phyloP scores from a whole-genome alignment of 108 stramenopile genomes.

The Aurantiochytrium sp. region DNA sequence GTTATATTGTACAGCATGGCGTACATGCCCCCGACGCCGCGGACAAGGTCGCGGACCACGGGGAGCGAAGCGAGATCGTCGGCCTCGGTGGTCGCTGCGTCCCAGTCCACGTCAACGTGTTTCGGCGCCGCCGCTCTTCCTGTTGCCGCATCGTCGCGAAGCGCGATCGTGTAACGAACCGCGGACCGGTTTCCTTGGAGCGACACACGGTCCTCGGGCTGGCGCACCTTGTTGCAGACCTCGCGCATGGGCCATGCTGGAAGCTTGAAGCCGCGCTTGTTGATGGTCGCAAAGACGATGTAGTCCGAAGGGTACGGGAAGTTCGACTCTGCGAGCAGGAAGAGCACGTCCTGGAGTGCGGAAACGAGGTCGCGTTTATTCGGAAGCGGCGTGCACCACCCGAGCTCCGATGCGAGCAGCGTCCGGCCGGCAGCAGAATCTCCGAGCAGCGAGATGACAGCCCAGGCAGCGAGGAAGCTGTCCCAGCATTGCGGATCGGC shows the following conservation, averaged over 20 bases:
- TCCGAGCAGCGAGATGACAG: neutral
- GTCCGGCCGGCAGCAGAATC: neutral
- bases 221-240: conserved; percentile 53
- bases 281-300: conserved; percentile 62
- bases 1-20: conserved; percentile 27
- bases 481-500: neutral
- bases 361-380: neutral
- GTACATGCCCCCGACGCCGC: neutral
- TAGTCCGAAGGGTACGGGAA: conserved; percentile 37
- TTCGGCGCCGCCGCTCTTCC: too few species aligned
- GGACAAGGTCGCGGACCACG: neutral
- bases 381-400: conserved; percentile 52
- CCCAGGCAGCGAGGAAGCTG: neutral
- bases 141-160: neutral
- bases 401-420: conserved; percentile 37
- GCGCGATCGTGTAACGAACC: conserved; percentile 47
- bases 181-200: conserved; percentile 44
- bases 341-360: conserved; percentile 55
- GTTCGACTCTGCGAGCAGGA: conserved; percentile 45
- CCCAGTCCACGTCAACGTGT: conserved; percentile 60
- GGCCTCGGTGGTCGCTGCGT: conserved; percentile 9
- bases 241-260: conserved; percentile 68
- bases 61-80: neutral
- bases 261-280: conserved; percentile 51
- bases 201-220: conserved; percentile 45